Percentiles rank a stretch among this genome's conserved stretches.
phyloP scores from a whole-genome alignment of 2,329 filamentous ascomycete genomes.

The Colletotrichum eremochloae region DNA sequence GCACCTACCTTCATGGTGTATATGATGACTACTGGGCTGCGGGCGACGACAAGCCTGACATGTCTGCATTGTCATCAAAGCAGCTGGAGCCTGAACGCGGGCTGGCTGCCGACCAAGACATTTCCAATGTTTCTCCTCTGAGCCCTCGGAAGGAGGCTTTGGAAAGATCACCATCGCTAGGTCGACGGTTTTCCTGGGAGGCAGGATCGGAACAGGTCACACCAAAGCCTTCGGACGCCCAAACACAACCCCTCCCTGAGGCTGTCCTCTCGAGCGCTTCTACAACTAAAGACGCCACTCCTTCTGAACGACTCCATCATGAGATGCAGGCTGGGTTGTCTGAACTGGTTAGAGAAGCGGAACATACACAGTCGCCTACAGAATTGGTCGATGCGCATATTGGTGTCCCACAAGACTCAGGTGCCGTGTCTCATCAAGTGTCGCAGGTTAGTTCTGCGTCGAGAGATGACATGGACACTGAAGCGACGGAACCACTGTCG shows the following conservation, averaged over 20 bases:
- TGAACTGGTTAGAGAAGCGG: conserved; percentile 12
- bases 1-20: conserved; percentile 73
- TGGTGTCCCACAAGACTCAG: conserved; percentile 17
- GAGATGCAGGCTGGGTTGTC: not conserved
- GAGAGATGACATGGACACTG: conserved; percentile 46
- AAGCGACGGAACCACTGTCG: conserved; percentile 56
- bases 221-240: conserved; percentile 17
- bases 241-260: conserved; percentile 8
- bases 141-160: conserved; percentile 41
- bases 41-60: conserved; percentile 55
- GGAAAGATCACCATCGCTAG: conserved; percentile 15
- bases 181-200: conserved; percentile 60
- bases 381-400: conserved; percentile 21
- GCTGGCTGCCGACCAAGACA: conserved; percentile 10
- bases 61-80: conserved; percentile 22
- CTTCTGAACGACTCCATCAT: not conserved
- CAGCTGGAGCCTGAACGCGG: conserved; percentile 5
- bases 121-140: conserved; percentile 33
- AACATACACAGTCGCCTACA: conserved; percentile 6
- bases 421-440: conserved; percentile 51
- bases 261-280: not conserved
- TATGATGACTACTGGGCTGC: conserved; percentile 77
- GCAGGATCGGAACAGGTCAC: conserved; percentile 45
- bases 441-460: conserved; percentile 54
- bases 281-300: not conserved